Base-by-base conservation (phyloP, 208 protist genomes). In the Trypanosoma rangeli region DNA sequence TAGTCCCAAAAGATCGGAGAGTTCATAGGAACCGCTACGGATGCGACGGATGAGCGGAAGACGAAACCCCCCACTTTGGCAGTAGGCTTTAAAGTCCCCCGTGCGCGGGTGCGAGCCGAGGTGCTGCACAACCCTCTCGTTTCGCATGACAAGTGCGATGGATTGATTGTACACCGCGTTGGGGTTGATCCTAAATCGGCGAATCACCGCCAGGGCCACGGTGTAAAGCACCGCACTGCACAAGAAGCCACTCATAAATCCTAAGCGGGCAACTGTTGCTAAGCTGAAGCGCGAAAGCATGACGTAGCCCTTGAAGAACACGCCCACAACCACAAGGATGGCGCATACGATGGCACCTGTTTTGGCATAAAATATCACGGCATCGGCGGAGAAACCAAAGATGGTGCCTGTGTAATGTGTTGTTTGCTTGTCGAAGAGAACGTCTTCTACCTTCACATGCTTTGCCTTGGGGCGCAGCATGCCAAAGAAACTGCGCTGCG, bases 91-190 rank as follows among this genome's bases (percentile, higher is more conserved):
- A 66, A 96, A 96, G 28, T 93, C 87, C 22, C 91, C 87, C 22
- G 91, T 94, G 67, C 87, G 87, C 3, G 91, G 91, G 68, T 93
- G 82, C 5, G 81, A 52, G 42, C 91, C 89, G 48, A 96, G 83
- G 70, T 92, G 82, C 58, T 91, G 79, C 58, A 80, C 61, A 46
- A 96, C 91, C 79, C 79, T 84, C 52, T 85, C 83, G 50, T 96
- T 90, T 18, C 69, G 78, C 86, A 94, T 93, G 26, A 86, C 91
- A 26, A 96, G 75, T 31, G 91, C 86, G 42, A 96, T 96, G 58
- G 86, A 89, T 66, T 96, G 91, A 57, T 96, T 96, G 80, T 96
- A 96, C 53, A 96, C 91, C 0, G 88, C 90, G 52, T 85, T 90
- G 0, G 87, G 76, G 67, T 92, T 94, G 57, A 96, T 96, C 58